Evolutionary conservation across 306 rosid genomes (phyloP).

Genomic region (Elaeagnus macrophylla): DNA sequence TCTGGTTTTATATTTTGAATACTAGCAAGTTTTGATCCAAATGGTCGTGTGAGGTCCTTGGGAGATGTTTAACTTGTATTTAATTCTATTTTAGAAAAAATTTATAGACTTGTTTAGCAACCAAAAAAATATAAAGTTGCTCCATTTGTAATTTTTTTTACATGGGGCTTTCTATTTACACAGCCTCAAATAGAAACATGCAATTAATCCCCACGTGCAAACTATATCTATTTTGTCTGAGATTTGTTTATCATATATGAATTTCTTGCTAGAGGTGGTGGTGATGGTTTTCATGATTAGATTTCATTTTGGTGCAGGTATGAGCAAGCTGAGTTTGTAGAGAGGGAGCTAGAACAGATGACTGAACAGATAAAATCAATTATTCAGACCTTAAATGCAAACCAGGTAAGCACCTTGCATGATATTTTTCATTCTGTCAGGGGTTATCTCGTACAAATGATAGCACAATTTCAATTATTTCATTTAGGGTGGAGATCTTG

Average conservation of each 20-base stretch:
- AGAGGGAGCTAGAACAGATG: conserved; percentile 92
- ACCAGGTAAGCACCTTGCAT: conserved; percentile 51
- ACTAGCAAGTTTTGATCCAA: too few relatives aligned
- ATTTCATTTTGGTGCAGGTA: conserved; percentile 42
- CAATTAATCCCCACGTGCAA: too few relatives aligned
- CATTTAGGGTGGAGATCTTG: conserved; percentile 83
- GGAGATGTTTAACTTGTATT: too few relatives aligned
- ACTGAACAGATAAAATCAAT: conserved; percentile 84
- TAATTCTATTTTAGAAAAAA: too few relatives aligned
- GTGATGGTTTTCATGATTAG: not conserved
- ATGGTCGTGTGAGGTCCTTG: too few relatives aligned
- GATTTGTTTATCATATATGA: not conserved
- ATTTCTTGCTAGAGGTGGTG: not conserved
- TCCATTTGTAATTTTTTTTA: too few relatives aligned
- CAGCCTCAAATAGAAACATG: too few relatives aligned
- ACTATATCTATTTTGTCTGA: not conserved
- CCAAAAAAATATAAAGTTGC: too few relatives aligned
- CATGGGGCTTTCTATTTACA: too few relatives aligned
- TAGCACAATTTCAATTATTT: conserved; percentile 14
- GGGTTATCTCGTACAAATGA: not conserved
- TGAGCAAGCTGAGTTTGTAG: conserved; percentile 83
- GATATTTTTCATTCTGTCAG: not conserved
- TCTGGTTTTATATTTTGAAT: too few relatives aligned
- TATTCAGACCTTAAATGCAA: conserved; percentile 75
- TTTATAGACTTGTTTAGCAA: too few relatives aligned